phyloP scores from a whole-genome alignment of 306 rosid genomes.

The Sicyos baderoa region DNA sequence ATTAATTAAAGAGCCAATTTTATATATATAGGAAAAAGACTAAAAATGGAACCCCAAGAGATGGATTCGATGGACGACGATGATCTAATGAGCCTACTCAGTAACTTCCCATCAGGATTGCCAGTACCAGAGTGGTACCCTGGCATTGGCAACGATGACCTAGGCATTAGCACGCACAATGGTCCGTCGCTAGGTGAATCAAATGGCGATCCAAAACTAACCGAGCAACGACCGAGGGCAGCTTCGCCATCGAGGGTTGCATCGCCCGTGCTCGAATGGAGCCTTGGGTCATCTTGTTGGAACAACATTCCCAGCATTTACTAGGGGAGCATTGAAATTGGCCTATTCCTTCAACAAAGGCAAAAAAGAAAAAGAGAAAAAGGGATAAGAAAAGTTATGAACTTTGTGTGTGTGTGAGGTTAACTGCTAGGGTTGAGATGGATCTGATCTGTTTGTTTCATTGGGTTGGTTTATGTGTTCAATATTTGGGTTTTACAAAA shows the following conservation, averaged over 20 bases:
- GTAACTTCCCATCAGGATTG: conserved; percentile 35
- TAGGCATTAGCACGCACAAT: conserved; percentile 2
- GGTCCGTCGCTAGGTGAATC: conserved; percentile 15
- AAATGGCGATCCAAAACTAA: conserved; percentile 20
- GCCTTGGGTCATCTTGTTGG: conserved; percentile 31
- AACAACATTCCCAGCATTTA: conserved; percentile 49
- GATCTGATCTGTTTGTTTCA: background rate
- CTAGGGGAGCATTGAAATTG: conserved; percentile 9
- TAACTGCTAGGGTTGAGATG: background rate
- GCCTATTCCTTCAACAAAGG: background rate
- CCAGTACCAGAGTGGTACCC: conserved; percentile 55
- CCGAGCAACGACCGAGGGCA: conserved; percentile 13
- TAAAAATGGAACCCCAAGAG: conserved; percentile 33
- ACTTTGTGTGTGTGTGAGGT: background rate
- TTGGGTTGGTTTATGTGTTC: conserved; percentile 9
- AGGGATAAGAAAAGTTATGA: background rate
- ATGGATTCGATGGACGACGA: conserved; percentile 58
- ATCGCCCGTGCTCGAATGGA: conserved; percentile 26
- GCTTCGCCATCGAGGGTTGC: background rate
- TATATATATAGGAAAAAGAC: conserved; percentile 31
- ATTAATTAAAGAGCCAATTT: too few relatives aligned
- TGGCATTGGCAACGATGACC: background rate
- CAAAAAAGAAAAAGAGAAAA: background rate
- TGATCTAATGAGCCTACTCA: conserved; percentile 59
- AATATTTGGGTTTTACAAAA: conserved; percentile 2